These are phyloP conservation scores for Microglena sp. DNA, from an alignment of 139 green algal genomes.

Conservation along the genomic window DNA sequence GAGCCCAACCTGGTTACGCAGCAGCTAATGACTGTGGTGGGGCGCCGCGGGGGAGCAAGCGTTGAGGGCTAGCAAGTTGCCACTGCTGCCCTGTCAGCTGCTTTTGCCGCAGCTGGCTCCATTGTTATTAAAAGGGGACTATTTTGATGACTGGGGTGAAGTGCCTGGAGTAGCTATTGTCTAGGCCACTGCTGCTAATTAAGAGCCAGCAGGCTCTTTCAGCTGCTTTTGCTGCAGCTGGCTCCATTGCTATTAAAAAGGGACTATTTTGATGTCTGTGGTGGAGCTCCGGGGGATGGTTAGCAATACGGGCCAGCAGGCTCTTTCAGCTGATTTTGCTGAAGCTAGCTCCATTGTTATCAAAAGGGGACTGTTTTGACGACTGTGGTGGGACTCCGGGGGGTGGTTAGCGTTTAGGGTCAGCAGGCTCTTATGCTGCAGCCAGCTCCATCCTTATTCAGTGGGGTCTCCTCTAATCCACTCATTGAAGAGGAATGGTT, in stretches of 20 bases:
- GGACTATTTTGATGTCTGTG: conserved; percentile 74
- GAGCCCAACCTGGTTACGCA: conserved; percentile 35
- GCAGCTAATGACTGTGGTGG: conserved; percentile 51
- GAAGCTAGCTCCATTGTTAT: conserved; percentile 72
- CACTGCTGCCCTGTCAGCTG: conserved; percentile 59
- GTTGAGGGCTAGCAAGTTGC: conserved; percentile 69
- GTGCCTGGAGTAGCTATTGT: too few species aligned
- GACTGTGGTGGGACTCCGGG: too few species aligned
- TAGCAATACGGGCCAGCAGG: too few species aligned
- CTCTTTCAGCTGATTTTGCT: conserved; percentile 66
- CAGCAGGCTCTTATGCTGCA: conserved; percentile 70
- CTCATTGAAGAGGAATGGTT: too few species aligned
- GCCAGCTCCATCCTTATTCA: conserved; percentile 70
- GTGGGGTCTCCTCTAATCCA: conserved; percentile 63
- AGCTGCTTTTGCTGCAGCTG: conserved; percentile 69
- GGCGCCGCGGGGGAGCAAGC: conserved; percentile 42
- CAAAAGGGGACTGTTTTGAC: conserved; percentile 62
- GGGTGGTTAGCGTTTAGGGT: too few species aligned
- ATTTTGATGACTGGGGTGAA: too few species aligned
- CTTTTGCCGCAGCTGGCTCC: conserved; percentile 65
- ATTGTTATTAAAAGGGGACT: conserved; percentile 67
- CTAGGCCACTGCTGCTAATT: too few species aligned
- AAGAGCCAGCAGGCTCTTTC: too few species aligned
- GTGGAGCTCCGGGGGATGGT: too few species aligned
- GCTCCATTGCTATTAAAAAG: conserved; percentile 60